Percentiles rank a stretch among this genome's conserved stretches.
Conservation (phyloP, 345 rosid genomes). For the Cardamine resedifolia region DNA sequence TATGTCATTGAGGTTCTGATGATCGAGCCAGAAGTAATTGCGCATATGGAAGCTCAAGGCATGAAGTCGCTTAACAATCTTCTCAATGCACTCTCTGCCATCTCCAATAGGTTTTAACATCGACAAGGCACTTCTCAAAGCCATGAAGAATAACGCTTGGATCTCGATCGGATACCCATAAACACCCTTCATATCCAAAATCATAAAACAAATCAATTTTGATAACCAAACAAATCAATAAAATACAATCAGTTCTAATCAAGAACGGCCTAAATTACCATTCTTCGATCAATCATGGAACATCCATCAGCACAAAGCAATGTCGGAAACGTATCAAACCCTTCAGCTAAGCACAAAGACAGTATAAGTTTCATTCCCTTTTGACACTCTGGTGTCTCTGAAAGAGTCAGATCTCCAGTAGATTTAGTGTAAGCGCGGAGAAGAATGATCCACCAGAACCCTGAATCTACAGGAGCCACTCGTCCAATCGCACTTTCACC, state of each 20-base stretch:
- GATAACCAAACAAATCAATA: neutral
- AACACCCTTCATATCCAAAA: constrained; percentile 55
- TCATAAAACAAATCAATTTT: neutral
- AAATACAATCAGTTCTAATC: neutral
- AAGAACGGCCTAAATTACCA: constrained; percentile 49
- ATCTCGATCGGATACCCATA: constrained; percentile 93
- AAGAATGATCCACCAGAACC: constrained; percentile 94
- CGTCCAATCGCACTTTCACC: constrained; percentile 92
- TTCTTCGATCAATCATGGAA: constrained; percentile 88
- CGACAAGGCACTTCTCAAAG: constrained; percentile 63
- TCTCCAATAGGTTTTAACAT: constrained; percentile 73
- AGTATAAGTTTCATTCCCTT: constrained; percentile 80
- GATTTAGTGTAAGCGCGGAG: constrained; percentile 90
- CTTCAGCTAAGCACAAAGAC: constrained; percentile 75
- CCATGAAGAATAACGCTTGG: constrained; percentile 87
- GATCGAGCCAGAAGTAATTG: constrained; percentile 70
- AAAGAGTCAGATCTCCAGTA: constrained; percentile 69
- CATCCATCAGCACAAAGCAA: constrained; percentile 92
- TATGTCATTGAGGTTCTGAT: constrained; percentile 67
- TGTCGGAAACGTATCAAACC: constrained; percentile 86
- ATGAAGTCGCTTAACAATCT: constrained; percentile 61
- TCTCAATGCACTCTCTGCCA: constrained; percentile 65
- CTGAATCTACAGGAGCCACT: constrained; percentile 91
- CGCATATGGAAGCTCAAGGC: constrained; percentile 74
- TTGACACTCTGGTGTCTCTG: constrained; percentile 79